Percentiles rank a stretch among this genome's conserved stretches.
Evolutionary conservation across 441 rosid genomes (phyloP).

Genomic region (Arabidopsis lyrata): DNA sequence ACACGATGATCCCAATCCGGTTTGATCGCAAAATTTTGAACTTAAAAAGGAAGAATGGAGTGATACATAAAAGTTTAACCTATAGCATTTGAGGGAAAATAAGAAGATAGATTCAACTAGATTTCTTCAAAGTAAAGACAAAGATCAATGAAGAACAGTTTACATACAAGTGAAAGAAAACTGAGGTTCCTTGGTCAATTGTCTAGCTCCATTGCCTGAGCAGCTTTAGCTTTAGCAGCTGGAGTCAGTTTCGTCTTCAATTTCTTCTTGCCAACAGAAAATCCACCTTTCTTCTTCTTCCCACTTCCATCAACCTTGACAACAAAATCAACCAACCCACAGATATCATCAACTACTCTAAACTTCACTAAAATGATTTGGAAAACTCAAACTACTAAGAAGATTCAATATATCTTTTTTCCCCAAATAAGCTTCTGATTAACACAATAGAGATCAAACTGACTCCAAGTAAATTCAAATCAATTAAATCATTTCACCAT

Average conservation of each 20-base stretch:
- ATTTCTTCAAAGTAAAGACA: slow-evolving; percentile 16
- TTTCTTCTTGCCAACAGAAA: slow-evolving; percentile 85
- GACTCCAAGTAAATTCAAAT: background rate
- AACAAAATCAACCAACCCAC: slow-evolving; percentile 24
- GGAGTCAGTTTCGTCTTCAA: slow-evolving; percentile 84
- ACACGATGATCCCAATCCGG: background rate
- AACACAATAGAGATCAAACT: background rate
- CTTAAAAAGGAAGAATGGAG: slow-evolving; percentile 3
- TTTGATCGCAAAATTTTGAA: slow-evolving; percentile 21
- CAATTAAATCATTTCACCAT: background rate
- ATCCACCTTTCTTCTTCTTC: slow-evolving; percentile 80
- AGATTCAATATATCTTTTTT: background rate
- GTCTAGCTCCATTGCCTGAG: slow-evolving; percentile 94
- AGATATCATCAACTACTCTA: slow-evolving; percentile 12
- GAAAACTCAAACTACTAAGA: background rate
- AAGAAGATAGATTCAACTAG: background rate
- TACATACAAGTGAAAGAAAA: slow-evolving; percentile 25
- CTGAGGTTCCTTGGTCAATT: slow-evolving; percentile 45
- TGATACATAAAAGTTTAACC: slow-evolving; percentile 8
- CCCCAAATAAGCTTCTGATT: background rate
- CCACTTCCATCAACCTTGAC: slow-evolving; percentile 71
- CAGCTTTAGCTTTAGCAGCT: slow-evolving; percentile 79
- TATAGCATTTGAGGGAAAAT: background rate
- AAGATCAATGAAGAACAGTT: slow-evolving; percentile 24
- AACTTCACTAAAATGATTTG: background rate